Conservation (phyloP, 2,329 filamentous ascomycete genomes). For the Zymoseptoria tritici region DNA sequence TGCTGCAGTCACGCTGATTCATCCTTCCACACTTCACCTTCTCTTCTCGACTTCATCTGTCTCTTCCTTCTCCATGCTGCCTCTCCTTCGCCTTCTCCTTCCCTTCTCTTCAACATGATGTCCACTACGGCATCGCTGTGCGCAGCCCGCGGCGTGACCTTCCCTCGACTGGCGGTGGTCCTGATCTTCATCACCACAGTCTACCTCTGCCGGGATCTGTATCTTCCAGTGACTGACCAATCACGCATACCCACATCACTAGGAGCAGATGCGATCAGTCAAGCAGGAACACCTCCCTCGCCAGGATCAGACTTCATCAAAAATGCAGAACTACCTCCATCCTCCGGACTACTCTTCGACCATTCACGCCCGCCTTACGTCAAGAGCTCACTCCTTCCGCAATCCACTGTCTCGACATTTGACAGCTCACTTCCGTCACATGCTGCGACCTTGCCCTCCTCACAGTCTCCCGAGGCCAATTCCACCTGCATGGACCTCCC, state of each 20-base stretch:
- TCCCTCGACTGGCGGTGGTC: slow-evolving; percentile 18
- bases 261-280: background rate
- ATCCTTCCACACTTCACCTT: background rate
- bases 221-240: slow-evolving; percentile 12
- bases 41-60: background rate
- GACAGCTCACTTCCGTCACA: background rate
- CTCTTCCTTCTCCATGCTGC: background rate
- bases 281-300: slow-evolving; percentile 4
- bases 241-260: slow-evolving; percentile 1
- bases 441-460: background rate
- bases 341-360: background rate
- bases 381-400: background rate
- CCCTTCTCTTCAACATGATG: background rate
- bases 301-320: background rate
- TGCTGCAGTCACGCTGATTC: background rate
- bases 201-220: slow-evolving; percentile 22
- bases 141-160: slow-evolving; percentile 13
- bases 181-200: slow-evolving; percentile 19
- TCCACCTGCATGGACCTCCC: slow-evolving; percentile 18
- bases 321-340: background rate
- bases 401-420: background rate
- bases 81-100: background rate
- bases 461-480: background rate
- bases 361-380: background rate
- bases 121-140: background rate